Evolutionary conservation across 2,329 filamentous ascomycete species (phyloP).

Genomic region (Alternaria sp.): DNA sequence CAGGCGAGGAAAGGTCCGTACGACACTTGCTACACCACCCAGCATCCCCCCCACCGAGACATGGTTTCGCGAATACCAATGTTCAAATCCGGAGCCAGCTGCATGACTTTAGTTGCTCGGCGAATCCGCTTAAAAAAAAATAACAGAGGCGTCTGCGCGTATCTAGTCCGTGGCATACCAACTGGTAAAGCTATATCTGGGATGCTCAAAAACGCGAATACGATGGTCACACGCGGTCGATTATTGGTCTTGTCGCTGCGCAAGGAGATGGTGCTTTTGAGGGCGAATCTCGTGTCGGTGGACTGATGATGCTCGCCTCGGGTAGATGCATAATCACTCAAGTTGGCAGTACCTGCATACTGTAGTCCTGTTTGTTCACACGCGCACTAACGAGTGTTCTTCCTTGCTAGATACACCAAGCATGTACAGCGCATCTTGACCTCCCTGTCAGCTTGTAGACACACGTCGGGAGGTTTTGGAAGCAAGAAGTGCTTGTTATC

Average conservation of each 20-base stretch:
- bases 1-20: conserved; percentile 9
- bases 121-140: neutral
- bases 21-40: conserved; percentile 3
- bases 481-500: neutral
- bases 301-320: neutral
- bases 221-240: neutral
- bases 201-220: neutral
- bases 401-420: neutral
- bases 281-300: neutral
- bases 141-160: neutral
- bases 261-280: conserved; percentile 1
- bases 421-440: neutral
- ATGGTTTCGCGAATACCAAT: neutral
- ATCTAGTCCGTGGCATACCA: neutral
- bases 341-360: neutral
- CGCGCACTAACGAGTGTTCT: neutral
- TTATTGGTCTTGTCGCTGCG: neutral
- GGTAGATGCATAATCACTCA: neutral
- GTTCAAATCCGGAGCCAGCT: neutral
- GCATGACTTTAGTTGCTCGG: neutral
- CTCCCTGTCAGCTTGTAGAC: neutral
- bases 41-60: neutral
- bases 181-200: neutral
- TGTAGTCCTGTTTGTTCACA: neutral
- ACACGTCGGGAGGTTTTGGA: neutral